A percentile compares a stretch with the other conserved stretches of the same genome.
These are phyloP conservation scores for Rhododendron henanense DNA, from an alignment of 148 eudicot species.

Conservation along the genomic window DNA sequence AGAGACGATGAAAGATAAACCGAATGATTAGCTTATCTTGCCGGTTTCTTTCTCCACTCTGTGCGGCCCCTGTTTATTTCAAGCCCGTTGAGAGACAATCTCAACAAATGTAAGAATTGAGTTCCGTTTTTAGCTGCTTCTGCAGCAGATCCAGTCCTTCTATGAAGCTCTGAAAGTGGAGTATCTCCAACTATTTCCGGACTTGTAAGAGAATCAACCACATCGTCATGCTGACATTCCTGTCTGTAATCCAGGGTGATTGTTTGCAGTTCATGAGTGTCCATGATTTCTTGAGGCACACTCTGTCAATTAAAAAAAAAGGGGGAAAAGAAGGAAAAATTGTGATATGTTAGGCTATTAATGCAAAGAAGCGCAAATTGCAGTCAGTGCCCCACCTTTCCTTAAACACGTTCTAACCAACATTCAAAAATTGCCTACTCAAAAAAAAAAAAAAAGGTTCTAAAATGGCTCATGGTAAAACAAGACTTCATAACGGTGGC, in stretches of 20 bases:
- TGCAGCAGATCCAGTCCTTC: slow-evolving; percentile 44
- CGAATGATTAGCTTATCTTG: slow-evolving; percentile 24
- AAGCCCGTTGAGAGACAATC: slow-evolving; percentile 58
- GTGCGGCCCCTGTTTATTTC: slow-evolving; percentile 86
- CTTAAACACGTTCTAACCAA: neutral
- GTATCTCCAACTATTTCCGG: slow-evolving; percentile 32
- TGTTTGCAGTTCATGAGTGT: slow-evolving; percentile 75
- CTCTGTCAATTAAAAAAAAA: slow-evolving; percentile 40
- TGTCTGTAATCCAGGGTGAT: slow-evolving; percentile 89
- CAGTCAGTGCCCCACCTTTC: neutral
- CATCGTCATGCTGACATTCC: slow-evolving; percentile 82
- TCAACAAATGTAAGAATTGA: slow-evolving; percentile 71
- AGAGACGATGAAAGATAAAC: neutral
- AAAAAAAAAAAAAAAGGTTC: neutral
- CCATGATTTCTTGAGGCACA: slow-evolving; percentile 70
- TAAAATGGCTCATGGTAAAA: neutral
- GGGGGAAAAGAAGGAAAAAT: neutral
- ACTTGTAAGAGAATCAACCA: slow-evolving; percentile 78
- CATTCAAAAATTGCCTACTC: neutral
- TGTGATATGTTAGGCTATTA: neutral
- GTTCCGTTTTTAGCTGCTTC: slow-evolving; percentile 26
- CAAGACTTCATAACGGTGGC: neutral
- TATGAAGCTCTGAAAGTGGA: slow-evolving; percentile 25
- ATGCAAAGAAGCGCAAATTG: neutral
- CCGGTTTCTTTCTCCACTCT: slow-evolving; percentile 84